Conservation (phyloP, 2,329 filamentous ascomycete species). For the Hypoxylon sp. region DNA sequence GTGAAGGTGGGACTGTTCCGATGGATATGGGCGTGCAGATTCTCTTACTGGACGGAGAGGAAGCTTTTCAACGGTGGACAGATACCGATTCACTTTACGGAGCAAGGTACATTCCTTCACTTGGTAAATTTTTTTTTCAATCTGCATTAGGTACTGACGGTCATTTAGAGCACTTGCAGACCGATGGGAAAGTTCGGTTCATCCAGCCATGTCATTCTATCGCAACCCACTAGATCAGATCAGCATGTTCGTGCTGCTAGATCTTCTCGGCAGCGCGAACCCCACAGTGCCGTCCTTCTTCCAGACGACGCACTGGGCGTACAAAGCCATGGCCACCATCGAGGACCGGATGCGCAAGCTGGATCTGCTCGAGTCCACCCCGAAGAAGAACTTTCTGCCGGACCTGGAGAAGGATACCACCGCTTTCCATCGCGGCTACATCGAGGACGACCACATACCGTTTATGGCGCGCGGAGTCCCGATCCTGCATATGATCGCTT, state of each 20-base stretch:
- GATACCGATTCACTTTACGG: slow-evolving; percentile 80
- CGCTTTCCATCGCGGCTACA: slow-evolving; percentile 49
- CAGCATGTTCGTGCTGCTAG: slow-evolving; percentile 77
- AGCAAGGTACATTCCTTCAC: slow-evolving; percentile 63
- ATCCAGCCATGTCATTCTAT: slow-evolving; percentile 75
- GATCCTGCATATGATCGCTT: slow-evolving; percentile 77
- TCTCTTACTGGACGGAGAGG: slow-evolving; percentile 81
- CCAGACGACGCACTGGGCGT: slow-evolving; percentile 83
- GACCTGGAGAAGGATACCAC: slow-evolving; percentile 58
- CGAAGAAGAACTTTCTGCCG: slow-evolving; percentile 60
- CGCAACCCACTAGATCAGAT: slow-evolving; percentile 76
- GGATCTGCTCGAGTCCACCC: slow-evolving; percentile 56
- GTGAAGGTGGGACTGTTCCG: slow-evolving; percentile 61
- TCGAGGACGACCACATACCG: slow-evolving; percentile 80
- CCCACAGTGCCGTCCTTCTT: slow-evolving; percentile 77
- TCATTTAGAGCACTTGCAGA: slow-evolving; percentile 68
- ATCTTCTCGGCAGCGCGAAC: slow-evolving; percentile 70
- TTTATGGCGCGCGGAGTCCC: slow-evolving; percentile 80
- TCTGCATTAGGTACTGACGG: slow-evolving; percentile 5
- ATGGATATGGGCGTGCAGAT: slow-evolving; percentile 82
- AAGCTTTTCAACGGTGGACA: slow-evolving; percentile 79
- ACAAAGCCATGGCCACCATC: slow-evolving; percentile 69
- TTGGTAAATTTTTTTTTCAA: not conserved
- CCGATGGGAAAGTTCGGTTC: slow-evolving; percentile 71
- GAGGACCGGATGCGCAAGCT: slow-evolving; percentile 71